A percentile compares a stretch with the other conserved stretches of the same genome.
Evolutionary conservation across 768 basidiomycete genomes (phyloP).

Genomic region (Xanthoconium stramineum): DNA sequence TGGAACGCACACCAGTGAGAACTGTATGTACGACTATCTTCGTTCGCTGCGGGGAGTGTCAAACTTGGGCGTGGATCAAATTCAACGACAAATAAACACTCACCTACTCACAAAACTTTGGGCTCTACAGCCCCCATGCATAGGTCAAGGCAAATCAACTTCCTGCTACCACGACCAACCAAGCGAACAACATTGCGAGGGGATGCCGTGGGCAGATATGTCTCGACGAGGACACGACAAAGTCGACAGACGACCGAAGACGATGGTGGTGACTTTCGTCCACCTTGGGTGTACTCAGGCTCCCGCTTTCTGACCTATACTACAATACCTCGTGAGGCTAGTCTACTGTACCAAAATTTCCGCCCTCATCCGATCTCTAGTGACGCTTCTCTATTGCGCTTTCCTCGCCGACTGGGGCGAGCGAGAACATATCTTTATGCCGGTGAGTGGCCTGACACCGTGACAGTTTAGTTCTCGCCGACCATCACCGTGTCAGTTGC

Average conservation of each 20-base stretch:
- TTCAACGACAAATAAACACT: background rate
- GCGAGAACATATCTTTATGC: conserved; percentile 67
- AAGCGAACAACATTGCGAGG: conserved; percentile 1
- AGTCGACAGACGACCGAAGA: conserved; percentile 12
- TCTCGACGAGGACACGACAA: conserved; percentile 15
- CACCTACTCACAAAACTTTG: background rate
- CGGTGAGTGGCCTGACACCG: conserved; percentile 40
- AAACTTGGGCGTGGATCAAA: too few relatives aligned
- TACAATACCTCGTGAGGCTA: conserved; percentile 50
- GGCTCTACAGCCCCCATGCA: conserved; percentile 5
- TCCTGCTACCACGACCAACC: background rate
- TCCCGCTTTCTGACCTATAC: conserved; percentile 51
- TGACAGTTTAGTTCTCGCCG: background rate
- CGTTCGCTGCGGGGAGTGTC: background rate
- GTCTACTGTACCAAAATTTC: background rate
- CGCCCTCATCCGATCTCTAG: conserved; percentile 32
- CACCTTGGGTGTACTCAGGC: conserved; percentile 57
- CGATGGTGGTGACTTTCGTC: conserved; percentile 45
- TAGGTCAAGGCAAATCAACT: conserved; percentile 4
- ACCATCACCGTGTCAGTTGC: conserved; percentile 36
- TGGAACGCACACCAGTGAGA: background rate
- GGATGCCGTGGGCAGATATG: conserved; percentile 2
- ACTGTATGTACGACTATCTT: background rate
- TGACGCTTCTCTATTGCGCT: conserved; percentile 50
- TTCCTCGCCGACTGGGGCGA: conserved; percentile 69